Evolutionary conservation across 306 rosid genomes (phyloP), one percentile per base, ranked within the genome.

Genomic region (Hippophae gyantsensis): DNA sequence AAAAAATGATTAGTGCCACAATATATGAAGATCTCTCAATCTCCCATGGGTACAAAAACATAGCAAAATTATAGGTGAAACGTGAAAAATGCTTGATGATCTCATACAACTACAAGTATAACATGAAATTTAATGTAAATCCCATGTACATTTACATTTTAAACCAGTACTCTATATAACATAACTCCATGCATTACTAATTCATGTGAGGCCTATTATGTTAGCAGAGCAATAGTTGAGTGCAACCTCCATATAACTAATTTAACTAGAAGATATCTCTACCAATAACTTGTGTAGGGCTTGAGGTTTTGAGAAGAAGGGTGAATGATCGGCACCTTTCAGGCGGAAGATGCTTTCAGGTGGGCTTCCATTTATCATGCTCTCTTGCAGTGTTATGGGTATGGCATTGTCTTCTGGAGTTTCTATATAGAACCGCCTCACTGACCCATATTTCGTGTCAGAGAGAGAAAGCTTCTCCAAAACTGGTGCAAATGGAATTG

Each of bases 291-390:
- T 93, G 84, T 93, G 95, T 48, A 93, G 70, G 52, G 99, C 97
- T 79, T 93, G 99, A 69, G 97, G 97, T 74, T 82, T 93, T 42
- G 99, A 93, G 84, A 93, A 93, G 63, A 93, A 88, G 0, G 99
- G 99, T 1, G 97, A 82, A 74, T 93, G 99, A 74, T 93, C 97
- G 1, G 97, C 94, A 6, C 90, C 89, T 69, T 93, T 93, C 52
- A 93, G 53, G 47, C 74, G 71, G 62, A 88, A 79, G 54, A 93
- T 89, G 61, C 74, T 76, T 52, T 93, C 90, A 0, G 97, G 94
- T 13, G 89, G 85, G 69, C 80, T 84, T 32, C 74, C 79, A 9
- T 84, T 81, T 65, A 86, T 80, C 94, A 93, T 93, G 70, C 63
- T 69, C 64, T 86, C 90, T 63, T 93, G 99, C 47, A 79, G 75